These are phyloP conservation scores for Neurospora pannonica DNA, from an alignment of 495 filamentous ascomycete species.

Conservation along the genomic window DNA sequence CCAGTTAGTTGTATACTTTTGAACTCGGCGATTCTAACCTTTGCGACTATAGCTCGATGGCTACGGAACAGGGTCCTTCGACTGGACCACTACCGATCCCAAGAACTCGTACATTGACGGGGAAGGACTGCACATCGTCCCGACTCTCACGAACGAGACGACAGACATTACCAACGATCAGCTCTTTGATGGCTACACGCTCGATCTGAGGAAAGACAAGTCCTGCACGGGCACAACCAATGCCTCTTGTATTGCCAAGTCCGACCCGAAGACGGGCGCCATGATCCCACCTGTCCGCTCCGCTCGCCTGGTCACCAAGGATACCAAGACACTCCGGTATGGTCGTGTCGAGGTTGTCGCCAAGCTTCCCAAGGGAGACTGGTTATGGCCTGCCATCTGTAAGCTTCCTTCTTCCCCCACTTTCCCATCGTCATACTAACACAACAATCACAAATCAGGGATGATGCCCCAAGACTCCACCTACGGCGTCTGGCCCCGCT, in stretches of 20 bases:
- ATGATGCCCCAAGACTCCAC: constrained; percentile 31
- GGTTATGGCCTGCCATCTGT: constrained; percentile 38
- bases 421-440: background rate
- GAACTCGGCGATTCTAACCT: background rate
- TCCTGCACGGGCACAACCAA: constrained; percentile 23
- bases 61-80: constrained; percentile 34
- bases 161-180: constrained; percentile 26
- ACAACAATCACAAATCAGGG: background rate
- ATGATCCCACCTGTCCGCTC: constrained; percentile 33
- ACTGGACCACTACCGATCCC: constrained; percentile 35
- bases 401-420: background rate
- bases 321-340: constrained; percentile 30
- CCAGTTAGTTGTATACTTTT: too few relatives aligned
- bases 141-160: constrained; percentile 32
- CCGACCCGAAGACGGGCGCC: constrained; percentile 25
- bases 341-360: constrained; percentile 35
- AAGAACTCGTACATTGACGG: constrained; percentile 32
- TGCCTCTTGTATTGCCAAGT: constrained; percentile 17
- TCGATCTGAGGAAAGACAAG: constrained; percentile 29
- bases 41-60: constrained; percentile 22
- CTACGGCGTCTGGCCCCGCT: constrained; percentile 27
- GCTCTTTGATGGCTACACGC: constrained; percentile 15
- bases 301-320: constrained; percentile 31
- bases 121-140: constrained; percentile 36
- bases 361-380: constrained; percentile 33